These are phyloP conservation scores for Myxozyma lipomycoides DNA, from an alignment of 805 yeast genomes.

Conservation along the genomic window DNA sequence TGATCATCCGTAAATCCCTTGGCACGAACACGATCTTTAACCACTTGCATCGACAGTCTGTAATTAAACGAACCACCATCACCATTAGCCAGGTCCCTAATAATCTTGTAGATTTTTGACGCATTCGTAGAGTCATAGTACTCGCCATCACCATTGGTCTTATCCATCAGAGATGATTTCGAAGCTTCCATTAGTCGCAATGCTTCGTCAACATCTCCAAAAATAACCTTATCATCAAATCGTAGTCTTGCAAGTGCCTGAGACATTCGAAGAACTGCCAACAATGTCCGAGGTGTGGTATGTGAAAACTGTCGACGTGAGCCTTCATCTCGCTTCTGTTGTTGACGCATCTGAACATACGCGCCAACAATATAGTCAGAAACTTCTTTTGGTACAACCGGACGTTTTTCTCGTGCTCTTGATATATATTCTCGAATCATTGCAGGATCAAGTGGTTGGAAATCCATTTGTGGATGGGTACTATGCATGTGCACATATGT, in stretches of 20 bases:
- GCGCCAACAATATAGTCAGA: conserved; percentile 81
- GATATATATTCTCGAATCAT: conserved; percentile 85
- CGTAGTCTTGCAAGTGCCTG: conserved; percentile 92
- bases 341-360: conserved; percentile 89
- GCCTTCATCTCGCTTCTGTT: conserved; percentile 73
- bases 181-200: conserved; percentile 80
- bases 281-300: conserved; percentile 90
- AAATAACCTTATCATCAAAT: conserved; percentile 64
- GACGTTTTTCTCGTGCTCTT: conserved; percentile 78
- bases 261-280: conserved; percentile 86
- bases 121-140: conserved; percentile 55
- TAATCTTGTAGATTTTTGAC: conserved; percentile 67
- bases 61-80: conserved; percentile 34
- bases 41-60: conserved; percentile 44
- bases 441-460: conserved; percentile 71
- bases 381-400: conserved; percentile 76
- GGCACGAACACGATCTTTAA: conserved; percentile 63
- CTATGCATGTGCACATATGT: conserved; percentile 94
- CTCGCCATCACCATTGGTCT: conserved; percentile 44
- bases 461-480: conserved; percentile 72
- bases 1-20: conserved; percentile 82
- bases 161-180: conserved; percentile 67
- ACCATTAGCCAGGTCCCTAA: conserved; percentile 54
- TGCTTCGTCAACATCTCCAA: conserved; percentile 93
- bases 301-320: conserved; percentile 79